Conservation (phyloP, 2,329 filamentous ascomycete genomes). For the Xylaria sp. region DNA sequence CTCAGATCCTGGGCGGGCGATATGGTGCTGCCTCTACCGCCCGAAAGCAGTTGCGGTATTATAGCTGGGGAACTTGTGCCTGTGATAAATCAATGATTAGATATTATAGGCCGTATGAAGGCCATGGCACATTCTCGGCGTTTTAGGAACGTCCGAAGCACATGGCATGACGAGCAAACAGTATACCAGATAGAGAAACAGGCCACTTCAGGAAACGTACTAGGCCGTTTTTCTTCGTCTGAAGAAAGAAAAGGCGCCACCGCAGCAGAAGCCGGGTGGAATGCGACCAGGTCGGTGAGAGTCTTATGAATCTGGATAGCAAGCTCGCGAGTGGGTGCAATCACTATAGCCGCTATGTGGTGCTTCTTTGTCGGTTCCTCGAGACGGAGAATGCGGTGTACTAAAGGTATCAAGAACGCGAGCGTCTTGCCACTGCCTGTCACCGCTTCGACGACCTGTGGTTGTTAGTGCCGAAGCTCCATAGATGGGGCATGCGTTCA, state of each 20-base stretch:
- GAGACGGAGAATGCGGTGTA: conserved; percentile 82
- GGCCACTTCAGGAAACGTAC: conserved; percentile 28
- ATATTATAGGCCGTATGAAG: not conserved
- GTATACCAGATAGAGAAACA: not conserved
- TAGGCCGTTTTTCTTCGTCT: conserved; percentile 65
- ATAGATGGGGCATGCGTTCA: conserved; percentile 2
- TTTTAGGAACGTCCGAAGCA: not conserved
- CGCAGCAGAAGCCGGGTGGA: conserved; percentile 82
- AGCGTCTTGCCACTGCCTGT: conserved; percentile 93
- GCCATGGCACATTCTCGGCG: not conserved
- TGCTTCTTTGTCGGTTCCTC: conserved; percentile 88
- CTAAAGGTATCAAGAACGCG: conserved; percentile 75
- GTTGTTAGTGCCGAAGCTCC: conserved; percentile 23
- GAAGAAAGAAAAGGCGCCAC: conserved; percentile 64
- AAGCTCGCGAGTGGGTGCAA: conserved; percentile 92
- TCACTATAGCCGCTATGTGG: conserved; percentile 88
- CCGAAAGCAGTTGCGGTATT: conserved; percentile 87
- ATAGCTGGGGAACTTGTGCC: conserved; percentile 61
- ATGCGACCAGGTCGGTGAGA: conserved; percentile 78
- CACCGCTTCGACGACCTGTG: conserved; percentile 67
- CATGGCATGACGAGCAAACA: not conserved
- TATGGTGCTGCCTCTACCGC: conserved; percentile 71
- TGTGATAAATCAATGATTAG: not conserved
- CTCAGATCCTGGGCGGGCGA: conserved; percentile 87
- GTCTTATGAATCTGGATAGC: conserved; percentile 91